A percentile compares a stretch with the other conserved stretches of the same genome.
Conservation (phyloP, 2,329 filamentous ascomycete genomes). For the Fusarium papillatum region DNA sequence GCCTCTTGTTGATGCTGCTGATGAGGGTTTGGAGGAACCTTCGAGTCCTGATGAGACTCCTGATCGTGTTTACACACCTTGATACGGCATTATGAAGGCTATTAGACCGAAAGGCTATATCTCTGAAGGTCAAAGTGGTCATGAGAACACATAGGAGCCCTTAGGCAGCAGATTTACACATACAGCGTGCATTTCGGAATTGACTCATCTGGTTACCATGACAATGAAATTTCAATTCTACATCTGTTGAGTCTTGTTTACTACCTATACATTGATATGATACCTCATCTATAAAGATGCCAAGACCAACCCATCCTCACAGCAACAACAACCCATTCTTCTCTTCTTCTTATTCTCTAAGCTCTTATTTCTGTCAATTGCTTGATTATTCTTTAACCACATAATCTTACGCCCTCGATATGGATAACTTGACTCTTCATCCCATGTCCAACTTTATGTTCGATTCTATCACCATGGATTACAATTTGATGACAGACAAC, state of each 20-base stretch:
- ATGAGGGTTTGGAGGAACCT: conserved; percentile 20
- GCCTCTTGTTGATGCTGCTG: conserved; percentile 19
- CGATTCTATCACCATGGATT: not conserved
- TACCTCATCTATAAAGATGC: not conserved
- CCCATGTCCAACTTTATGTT: not conserved
- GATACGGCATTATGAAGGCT: not conserved
- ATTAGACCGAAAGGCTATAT: not conserved
- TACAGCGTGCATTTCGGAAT: not conserved
- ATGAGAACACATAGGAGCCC: not conserved
- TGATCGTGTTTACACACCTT: not conserved
- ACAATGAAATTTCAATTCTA: not conserved
- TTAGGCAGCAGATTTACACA: not conserved
- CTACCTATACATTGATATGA: not conserved
- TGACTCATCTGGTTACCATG: not conserved
- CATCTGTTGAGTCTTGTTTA: not conserved
- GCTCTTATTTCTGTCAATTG: not conserved
- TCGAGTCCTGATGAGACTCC: not conserved
- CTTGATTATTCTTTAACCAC: not conserved
- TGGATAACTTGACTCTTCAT: not conserved
- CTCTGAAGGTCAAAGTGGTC: not conserved
- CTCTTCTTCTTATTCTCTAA: not conserved
- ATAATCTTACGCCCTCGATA: not conserved
- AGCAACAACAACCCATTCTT: not conserved
- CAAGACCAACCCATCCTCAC: not conserved
- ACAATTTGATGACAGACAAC: not conserved